A percentile compares a stretch with the other conserved stretches of the same genome.
Conservation (phyloP, 345 rosid genomes). For the Corymbia maculata region DNA sequence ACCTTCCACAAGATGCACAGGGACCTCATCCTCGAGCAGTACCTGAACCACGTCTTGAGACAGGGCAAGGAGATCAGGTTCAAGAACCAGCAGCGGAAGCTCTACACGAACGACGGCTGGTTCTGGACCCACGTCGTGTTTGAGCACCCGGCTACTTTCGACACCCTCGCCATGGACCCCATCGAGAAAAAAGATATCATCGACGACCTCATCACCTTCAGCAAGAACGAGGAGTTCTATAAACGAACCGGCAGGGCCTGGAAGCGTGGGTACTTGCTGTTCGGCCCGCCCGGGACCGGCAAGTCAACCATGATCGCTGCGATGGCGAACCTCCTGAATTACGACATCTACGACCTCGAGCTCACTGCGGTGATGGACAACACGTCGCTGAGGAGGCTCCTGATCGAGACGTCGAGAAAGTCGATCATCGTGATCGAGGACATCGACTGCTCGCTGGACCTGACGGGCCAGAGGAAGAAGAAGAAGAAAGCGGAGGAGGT, state of each 20-base stretch:
- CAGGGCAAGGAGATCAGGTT: not conserved
- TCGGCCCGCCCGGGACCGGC: slow-evolving; percentile 12
- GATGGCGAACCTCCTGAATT: slow-evolving; percentile 6
- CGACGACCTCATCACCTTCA: slow-evolving; percentile 1
- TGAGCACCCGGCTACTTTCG: slow-evolving; percentile 10
- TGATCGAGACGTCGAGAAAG: slow-evolving; percentile 9
- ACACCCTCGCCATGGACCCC: slow-evolving; percentile 6
- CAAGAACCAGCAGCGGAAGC: slow-evolving; percentile 5
- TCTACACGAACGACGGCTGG: not conserved
- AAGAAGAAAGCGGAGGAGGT: not conserved
- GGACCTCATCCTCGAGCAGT: not conserved
- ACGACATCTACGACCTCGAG: slow-evolving; percentile 11
- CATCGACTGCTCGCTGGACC: slow-evolving; percentile 15
- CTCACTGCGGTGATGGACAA: slow-evolving; percentile 15
- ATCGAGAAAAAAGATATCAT: slow-evolving; percentile 5
- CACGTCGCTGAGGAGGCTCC: slow-evolving; percentile 10
- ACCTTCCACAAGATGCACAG: slow-evolving; percentile 1
- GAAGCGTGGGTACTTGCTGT: slow-evolving; percentile 7
- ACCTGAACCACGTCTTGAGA: not conserved
- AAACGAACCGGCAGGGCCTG: slow-evolving; percentile 6
- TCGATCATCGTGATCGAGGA: slow-evolving; percentile 20
- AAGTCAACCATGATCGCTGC: slow-evolving; percentile 20
- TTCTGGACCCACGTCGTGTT: slow-evolving; percentile 4
- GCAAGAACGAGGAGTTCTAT: slow-evolving; percentile 5
- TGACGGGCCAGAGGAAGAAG: slow-evolving; percentile 12